These are phyloP conservation scores for Diaporthe vexans DNA, from an alignment of 2,329 filamentous ascomycete species.

Conservation along the genomic window DNA sequence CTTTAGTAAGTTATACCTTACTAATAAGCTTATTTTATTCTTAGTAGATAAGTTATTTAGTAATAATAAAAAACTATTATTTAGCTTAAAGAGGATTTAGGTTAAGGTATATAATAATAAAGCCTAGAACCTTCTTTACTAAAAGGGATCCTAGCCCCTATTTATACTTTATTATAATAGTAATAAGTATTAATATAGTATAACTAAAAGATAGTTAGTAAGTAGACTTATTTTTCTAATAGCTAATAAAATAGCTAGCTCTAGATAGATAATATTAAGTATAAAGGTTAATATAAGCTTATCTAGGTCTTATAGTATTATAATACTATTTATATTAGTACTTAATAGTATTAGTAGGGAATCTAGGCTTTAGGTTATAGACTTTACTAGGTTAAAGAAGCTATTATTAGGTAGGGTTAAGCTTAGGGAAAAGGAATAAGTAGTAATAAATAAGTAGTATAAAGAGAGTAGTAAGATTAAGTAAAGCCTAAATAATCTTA, in stretches of 20 bases:
- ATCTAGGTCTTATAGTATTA: background rate
- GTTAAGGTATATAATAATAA: background rate
- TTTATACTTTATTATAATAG: background rate
- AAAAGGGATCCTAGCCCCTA: too few species aligned
- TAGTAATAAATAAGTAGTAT: background rate
- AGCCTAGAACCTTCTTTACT: background rate
- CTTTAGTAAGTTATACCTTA: background rate
- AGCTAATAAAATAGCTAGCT: background rate
- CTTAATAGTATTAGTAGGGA: background rate
- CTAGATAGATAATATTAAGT: background rate
- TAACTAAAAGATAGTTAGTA: background rate
- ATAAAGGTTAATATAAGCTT: background rate
- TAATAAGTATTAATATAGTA: background rate
- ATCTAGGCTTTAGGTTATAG: background rate
- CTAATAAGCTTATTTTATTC: background rate
- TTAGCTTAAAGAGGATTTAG: background rate
- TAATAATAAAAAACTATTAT: background rate
- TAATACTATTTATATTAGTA: conserved; percentile 1
- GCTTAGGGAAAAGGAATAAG: too few species aligned
- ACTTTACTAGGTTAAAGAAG: background rate
- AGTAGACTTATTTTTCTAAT: background rate
- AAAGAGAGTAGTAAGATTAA: background rate
- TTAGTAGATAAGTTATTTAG: background rate
- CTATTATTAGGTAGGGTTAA: background rate
- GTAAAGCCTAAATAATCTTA: background rate